These are phyloP conservation scores for Coccomyxa sp. DNA, from an alignment of 139 green algal genomes.

Conservation along the genomic window DNA sequence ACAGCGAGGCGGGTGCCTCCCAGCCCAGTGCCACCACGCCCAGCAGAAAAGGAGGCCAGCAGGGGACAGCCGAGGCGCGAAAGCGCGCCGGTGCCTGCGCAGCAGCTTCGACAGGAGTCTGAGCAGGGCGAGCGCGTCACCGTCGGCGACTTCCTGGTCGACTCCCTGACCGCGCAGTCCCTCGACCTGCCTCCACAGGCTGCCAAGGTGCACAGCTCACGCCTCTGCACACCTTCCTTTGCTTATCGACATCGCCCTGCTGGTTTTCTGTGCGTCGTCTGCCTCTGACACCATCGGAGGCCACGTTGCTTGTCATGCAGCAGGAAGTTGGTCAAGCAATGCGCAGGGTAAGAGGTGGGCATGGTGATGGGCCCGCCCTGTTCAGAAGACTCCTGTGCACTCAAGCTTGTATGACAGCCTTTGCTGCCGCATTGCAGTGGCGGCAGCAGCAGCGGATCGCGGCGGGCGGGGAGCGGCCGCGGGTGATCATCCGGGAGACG, in stretches of 20 bases:
- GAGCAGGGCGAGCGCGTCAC: background rate
- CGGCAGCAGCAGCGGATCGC: slow-evolving; percentile 14
- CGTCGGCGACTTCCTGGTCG: slow-evolving; percentile 41
- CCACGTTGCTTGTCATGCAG: no score
- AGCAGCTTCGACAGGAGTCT: background rate
- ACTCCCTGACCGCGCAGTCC: slow-evolving; percentile 68
- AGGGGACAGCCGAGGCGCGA: background rate
- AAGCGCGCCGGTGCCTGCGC: background rate
- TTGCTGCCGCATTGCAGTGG: slow-evolving; percentile 13
- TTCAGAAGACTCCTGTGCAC: no score
- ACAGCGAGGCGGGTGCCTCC: background rate
- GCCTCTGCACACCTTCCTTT: no score
- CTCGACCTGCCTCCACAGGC: slow-evolving; percentile 68
- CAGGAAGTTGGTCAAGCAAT: no score
- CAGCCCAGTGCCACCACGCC: background rate
- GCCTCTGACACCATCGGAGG: no score
- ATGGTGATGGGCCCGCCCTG: no score
- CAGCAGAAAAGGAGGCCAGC: background rate
- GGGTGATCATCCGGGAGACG: slow-evolving; percentile 16
- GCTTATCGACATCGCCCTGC: no score
- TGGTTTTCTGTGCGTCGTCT: no score
- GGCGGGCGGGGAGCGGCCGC: background rate
- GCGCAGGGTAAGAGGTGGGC: no score
- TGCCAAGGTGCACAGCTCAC: slow-evolving; percentile 12
- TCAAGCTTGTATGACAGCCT: background rate